phyloP scores from a whole-genome alignment of 2,329 filamentous ascomycete species.

The Pseudogymnoascus verrucosus region DNA sequence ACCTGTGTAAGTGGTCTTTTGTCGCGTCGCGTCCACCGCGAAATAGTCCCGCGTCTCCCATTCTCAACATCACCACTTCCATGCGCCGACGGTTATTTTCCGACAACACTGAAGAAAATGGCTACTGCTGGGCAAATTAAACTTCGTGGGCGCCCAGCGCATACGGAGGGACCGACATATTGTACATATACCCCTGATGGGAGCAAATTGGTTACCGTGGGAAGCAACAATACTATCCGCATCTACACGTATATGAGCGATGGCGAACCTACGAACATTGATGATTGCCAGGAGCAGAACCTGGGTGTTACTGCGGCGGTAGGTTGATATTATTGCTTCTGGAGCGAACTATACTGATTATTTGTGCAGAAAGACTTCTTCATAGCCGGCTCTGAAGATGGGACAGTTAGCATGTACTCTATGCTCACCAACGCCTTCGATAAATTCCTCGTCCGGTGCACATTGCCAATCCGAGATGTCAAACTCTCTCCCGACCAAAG shows the following conservation, averaged over 20 bases:
- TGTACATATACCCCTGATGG: conserved; percentile 88
- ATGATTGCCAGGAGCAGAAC: conserved; percentile 84
- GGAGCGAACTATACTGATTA: conserved; percentile 14
- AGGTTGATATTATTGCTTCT: conserved; percentile 15
- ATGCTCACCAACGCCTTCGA: conserved; percentile 67
- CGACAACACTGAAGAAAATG: conserved; percentile 20
- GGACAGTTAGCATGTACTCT: conserved; percentile 92
- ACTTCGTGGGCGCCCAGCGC: conserved; percentile 57
- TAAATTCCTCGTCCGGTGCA: conserved; percentile 71
- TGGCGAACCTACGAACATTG: conserved; percentile 85
- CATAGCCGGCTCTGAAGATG: conserved; percentile 85
- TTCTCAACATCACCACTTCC: conserved; percentile 11
- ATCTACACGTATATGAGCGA: conserved; percentile 87
- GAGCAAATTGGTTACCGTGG: conserved; percentile 77
- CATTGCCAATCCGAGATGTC: conserved; percentile 81
- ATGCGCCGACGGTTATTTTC: conserved; percentile 11
- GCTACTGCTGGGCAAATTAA: conserved; percentile 32
- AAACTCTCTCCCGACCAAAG: conserved; percentile 71
- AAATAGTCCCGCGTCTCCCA: conserved; percentile 9
- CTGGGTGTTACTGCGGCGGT: conserved; percentile 66
- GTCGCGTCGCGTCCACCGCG: conserved; percentile 17
- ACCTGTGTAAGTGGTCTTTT: conserved; percentile 7
- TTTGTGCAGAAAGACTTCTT: conserved; percentile 63
- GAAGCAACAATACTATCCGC: conserved; percentile 87
- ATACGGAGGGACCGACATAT: conserved; percentile 80